These are phyloP conservation scores for Mucor velutinosus DNA, from an alignment of 371 early-diverging fungal genomes.

Conservation along the genomic window DNA sequence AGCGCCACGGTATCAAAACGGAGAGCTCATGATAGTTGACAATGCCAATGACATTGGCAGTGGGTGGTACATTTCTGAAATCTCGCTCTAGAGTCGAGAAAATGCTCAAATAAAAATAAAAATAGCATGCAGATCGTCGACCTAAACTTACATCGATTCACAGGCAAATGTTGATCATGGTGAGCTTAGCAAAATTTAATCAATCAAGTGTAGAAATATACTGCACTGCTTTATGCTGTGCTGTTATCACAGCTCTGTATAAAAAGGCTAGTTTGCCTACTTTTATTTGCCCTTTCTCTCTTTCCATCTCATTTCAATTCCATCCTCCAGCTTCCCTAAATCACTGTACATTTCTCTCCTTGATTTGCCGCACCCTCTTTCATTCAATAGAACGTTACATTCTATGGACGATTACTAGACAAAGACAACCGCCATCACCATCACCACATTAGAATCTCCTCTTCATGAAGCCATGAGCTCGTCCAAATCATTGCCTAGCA, in stretches of 20 bases:
- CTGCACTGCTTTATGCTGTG: background rate
- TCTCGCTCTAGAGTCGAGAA: background rate
- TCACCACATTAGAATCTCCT: background rate
- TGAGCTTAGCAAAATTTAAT: constrained; percentile 9
- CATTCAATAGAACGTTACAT: background rate
- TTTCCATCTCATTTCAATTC: constrained; percentile 1
- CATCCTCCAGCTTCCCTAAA: background rate
- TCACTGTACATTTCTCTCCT: background rate
- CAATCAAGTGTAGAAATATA: background rate
- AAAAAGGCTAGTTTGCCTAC: background rate
- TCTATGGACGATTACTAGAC: background rate
- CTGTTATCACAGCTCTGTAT: background rate
- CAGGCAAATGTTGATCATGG: constrained; percentile 16
- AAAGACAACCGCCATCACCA: background rate
- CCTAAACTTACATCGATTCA: background rate
- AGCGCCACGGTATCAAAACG: background rate
- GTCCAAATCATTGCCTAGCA: constrained; percentile 6
- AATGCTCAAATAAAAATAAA: background rate
- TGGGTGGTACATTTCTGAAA: background rate
- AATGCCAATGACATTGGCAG: background rate
- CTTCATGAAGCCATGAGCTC: constrained; percentile 3
- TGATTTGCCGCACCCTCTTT: background rate
- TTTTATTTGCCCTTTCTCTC: background rate
- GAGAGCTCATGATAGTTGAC: background rate
- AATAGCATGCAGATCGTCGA: background rate